phyloP scores from a whole-genome alignment of 2,329 filamentous ascomycete genomes.

The Gnomoniopsis smithogilvyi region DNA sequence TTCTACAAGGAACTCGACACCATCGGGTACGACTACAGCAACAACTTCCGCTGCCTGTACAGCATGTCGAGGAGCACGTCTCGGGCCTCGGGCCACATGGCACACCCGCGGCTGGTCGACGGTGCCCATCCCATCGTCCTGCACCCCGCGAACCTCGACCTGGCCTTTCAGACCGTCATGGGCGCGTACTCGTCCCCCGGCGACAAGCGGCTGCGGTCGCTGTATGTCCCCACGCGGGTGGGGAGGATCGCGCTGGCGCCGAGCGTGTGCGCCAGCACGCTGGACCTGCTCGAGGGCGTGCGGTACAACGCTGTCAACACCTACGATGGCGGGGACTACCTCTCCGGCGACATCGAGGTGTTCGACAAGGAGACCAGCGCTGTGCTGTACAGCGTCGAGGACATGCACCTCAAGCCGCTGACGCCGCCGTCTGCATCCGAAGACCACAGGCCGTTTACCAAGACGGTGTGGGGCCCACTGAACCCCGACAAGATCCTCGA shows the following conservation, averaged over 20 bases:
- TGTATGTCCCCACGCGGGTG: slow-evolving; percentile 30
- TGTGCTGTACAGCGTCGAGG: slow-evolving; percentile 13
- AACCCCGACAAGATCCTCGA: background rate
- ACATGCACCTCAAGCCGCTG: slow-evolving; percentile 5
- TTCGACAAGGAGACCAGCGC: background rate
- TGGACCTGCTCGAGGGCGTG: background rate
- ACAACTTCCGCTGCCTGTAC: background rate
- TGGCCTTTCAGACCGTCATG: slow-evolving; percentile 32
- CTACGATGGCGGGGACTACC: background rate
- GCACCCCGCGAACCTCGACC: slow-evolving; percentile 33
- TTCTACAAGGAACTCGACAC: slow-evolving; percentile 9
- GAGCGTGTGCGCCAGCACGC: background rate
- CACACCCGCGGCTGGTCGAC: background rate
- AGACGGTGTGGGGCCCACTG: background rate
- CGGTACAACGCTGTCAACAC: background rate
- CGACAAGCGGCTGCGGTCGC: slow-evolving; percentile 29
- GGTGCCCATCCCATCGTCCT: slow-evolving; percentile 21
- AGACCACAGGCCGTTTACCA: slow-evolving; percentile 8
- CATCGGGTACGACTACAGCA: slow-evolving; percentile 7
- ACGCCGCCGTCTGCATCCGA: background rate
- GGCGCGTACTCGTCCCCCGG: slow-evolving; percentile 30
- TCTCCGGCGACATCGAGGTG: slow-evolving; percentile 7
- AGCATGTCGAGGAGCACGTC: background rate
- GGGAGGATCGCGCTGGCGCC: slow-evolving; percentile 1
- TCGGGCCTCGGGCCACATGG: background rate